Evolutionary conservation across 1,284 basidiomycete genomes (phyloP).

Genomic region (Leucoagaricus sp.): DNA sequence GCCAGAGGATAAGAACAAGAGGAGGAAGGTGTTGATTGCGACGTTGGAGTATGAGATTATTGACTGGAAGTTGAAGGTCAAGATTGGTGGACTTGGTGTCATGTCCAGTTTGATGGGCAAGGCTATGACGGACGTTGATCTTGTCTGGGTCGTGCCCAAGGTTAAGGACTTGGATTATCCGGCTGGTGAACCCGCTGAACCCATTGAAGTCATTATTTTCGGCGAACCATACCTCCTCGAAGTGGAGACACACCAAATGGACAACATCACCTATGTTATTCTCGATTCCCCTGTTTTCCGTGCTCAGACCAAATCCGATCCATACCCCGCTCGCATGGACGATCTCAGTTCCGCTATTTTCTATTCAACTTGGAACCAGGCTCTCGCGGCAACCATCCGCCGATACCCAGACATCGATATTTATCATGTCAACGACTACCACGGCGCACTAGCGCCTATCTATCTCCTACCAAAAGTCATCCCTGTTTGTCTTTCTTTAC

Average conservation of each 20-base stretch:
- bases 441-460: slow-evolving; percentile 86
- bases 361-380: slow-evolving; percentile 97
- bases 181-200: slow-evolving; percentile 85
- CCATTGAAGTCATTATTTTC: slow-evolving; percentile 94
- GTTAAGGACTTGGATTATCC: slow-evolving; percentile 93
- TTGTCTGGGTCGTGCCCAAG: slow-evolving; percentile 92
- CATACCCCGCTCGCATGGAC: slow-evolving; percentile 95
- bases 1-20: slow-evolving; percentile 89
- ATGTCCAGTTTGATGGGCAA: slow-evolving; percentile 97
- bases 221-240: slow-evolving; percentile 93
- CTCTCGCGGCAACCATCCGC: slow-evolving; percentile 86
- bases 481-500: slow-evolving; percentile 88
- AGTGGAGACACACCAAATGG: slow-evolving; percentile 87
- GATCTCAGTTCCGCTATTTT: slow-evolving; percentile 94
- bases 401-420: slow-evolving; percentile 86
- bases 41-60: slow-evolving; percentile 95
- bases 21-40: slow-evolving; percentile 86
- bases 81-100: slow-evolving; percentile 94
- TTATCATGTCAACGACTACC: slow-evolving; percentile 90
- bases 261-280: slow-evolving; percentile 93
- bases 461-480: slow-evolving; percentile 89
- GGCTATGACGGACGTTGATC: slow-evolving; percentile 93
- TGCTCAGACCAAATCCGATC: slow-evolving; percentile 91
- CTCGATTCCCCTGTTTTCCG: slow-evolving; percentile 94
- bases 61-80: slow-evolving; percentile 96